A percentile compares a stretch with the other conserved stretches of the same genome.
Evolutionary conservation across 495 filamentous ascomycete genomes (phyloP).

Genomic region (Penicillium argentinense): DNA sequence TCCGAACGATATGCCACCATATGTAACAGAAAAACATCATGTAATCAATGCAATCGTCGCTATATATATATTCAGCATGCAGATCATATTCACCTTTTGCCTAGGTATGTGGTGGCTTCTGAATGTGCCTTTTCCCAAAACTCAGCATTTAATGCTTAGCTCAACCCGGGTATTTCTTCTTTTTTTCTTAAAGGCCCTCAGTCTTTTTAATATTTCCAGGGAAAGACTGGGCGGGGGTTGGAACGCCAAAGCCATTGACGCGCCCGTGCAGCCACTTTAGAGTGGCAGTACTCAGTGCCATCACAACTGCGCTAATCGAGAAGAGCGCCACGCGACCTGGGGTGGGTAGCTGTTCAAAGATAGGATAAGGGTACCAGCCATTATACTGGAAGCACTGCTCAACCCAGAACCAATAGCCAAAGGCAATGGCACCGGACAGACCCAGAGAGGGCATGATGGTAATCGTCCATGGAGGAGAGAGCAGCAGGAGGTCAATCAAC

Average conservation of each 20-base stretch:
- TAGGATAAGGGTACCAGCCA: constrained; percentile 88
- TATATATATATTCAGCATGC: no score
- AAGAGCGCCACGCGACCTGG: constrained; percentile 68
- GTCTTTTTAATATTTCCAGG: constrained; percentile 33
- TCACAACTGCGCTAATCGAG: constrained; percentile 62
- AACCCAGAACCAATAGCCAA: constrained; percentile 86
- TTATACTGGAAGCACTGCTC: constrained; percentile 75
- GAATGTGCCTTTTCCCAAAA: no score
- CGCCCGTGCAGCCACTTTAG: constrained; percentile 67
- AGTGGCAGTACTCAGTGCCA: constrained; percentile 65
- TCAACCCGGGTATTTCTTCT: no score
- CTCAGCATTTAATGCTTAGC: no score
- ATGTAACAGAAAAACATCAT: no score
- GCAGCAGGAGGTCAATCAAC: constrained; percentile 66
- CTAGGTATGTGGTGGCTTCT: no score
- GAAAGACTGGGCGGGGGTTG: constrained; percentile 21
- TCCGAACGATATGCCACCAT: no score
- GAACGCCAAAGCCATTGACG: constrained; percentile 61
- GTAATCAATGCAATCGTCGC: no score
- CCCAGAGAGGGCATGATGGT: constrained; percentile 57
- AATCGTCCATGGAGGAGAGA: constrained; percentile 82
- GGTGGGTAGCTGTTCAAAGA: constrained; percentile 65
- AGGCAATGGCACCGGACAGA: constrained; percentile 63
- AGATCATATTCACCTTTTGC: no score
- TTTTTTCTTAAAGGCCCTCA: constrained; percentile 19